These are phyloP conservation scores for Gaertneriomyces semiglobifer DNA, from an alignment of 192 early-diverging fungal species.

Conservation along the genomic window DNA sequence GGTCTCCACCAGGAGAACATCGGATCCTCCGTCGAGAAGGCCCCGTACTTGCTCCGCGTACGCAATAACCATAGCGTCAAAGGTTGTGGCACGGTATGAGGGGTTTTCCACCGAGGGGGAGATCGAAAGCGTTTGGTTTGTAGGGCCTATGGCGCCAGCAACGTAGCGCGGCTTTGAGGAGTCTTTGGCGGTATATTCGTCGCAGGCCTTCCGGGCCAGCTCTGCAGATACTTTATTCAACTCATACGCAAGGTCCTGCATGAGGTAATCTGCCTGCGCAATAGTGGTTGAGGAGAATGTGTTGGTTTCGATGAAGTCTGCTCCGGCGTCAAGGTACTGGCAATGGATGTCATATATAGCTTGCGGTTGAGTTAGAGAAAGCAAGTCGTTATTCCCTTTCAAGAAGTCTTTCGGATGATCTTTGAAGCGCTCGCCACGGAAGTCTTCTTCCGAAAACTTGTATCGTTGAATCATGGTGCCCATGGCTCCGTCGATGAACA, in stretches of 20 bases:
- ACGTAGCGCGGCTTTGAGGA: constrained; percentile 88
- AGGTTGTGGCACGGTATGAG: constrained; percentile 88
- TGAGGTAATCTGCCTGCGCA: constrained; percentile 87
- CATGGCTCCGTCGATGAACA: constrained; percentile 98
- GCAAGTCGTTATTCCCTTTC: constrained; percentile 94
- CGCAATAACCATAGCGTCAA: constrained; percentile 89
- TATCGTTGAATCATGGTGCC: constrained; percentile 79
- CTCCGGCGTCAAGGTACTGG: constrained; percentile 84
- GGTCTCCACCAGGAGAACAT: constrained; percentile 91
- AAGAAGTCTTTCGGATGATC: constrained; percentile 76
- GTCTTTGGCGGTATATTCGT: constrained; percentile 68
- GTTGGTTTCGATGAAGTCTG: constrained; percentile 95
- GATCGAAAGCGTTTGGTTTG: constrained; percentile 93
- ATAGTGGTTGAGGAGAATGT: constrained; percentile 92
- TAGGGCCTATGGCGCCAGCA: constrained; percentile 70
- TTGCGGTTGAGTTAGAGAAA: constrained; percentile 87
- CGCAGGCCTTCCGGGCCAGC: constrained; percentile 80
- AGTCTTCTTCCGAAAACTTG: constrained; percentile 77
- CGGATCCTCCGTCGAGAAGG: constrained; percentile 89
- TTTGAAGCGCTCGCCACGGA: constrained; percentile 82
- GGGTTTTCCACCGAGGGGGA: constrained; percentile 97
- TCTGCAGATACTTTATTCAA: constrained; percentile 84
- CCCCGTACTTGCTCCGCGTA: constrained; percentile 88
- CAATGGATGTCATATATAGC: constrained; percentile 86
- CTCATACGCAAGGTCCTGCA: constrained; percentile 83